Base-by-base conservation (phyloP, 225 moss, liverwort and hornwort species). In the Pseudoscleropodium purum region DNA sequence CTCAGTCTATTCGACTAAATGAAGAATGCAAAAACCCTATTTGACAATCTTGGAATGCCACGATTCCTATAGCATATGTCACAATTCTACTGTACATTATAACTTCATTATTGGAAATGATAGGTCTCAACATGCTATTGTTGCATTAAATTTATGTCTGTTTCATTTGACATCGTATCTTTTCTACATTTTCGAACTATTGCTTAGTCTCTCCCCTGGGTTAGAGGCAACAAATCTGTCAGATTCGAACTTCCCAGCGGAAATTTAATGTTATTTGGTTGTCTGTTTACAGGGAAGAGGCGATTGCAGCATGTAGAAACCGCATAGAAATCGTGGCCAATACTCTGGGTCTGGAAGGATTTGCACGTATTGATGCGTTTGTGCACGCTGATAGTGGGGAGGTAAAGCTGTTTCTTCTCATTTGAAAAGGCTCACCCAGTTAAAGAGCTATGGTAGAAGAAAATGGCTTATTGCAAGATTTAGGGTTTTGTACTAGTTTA, bases 331-430 rank as follows among this genome's bases (percentile, higher is more conserved):
- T 91, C 45, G 97, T 97, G 86, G 97, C 99, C 81, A 95, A 95
- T 85, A 92, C 90, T 86, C 88, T 99, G 47, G 96, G 95, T 76
- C 91, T 99, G 47, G 95, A 97, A 87, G 96, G 99, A 81, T 91
- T 93, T 90, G 99, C 99, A 41, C 96, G 99, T 56, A 93, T 99
- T 49, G 99, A 99, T 91, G 99, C 99, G 21, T 99, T 99, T 64
- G 79, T 99, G 79, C 97, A 99, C 90, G 96, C 94, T 87, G 97
- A 97, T 79, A 96, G 96, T 54, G 97, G 99, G 93, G 97, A 99
- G 95, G 98, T 98, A 83, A 78, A 47, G 60, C 49, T 56, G 61
- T 57, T 89, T 63, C 85, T 85, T 41, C 29, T 88, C 45, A 85
- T 86, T 73, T 88, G 74, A 73, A 72, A 52, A 66, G 26, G 5